These are phyloP conservation scores for Noccaea caerulescens DNA, from an alignment of 345 rosid species.

Conservation along the genomic window DNA sequence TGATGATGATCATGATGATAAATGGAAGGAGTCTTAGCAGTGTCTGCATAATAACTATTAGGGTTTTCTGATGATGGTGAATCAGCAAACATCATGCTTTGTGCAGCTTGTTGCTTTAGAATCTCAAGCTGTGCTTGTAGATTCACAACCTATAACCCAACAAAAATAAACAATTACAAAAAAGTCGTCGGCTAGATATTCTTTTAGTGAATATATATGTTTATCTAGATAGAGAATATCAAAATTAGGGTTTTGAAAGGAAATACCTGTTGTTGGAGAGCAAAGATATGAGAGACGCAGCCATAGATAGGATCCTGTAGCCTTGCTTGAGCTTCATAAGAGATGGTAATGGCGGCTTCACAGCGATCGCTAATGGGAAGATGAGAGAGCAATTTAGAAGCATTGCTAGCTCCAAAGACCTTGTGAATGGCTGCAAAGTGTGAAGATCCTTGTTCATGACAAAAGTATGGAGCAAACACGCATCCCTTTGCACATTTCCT, in stretches of 20 bases:
- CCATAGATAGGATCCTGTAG: conserved; percentile 97
- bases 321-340: conserved; percentile 97
- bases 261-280: conserved; percentile 93
- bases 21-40: conserved; percentile 34
- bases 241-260: conserved; percentile 37
- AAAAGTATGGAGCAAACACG: conserved; percentile 94
- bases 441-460: conserved; percentile 91
- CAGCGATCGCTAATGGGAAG: conserved; percentile 76
- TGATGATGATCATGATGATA: conserved; percentile 39
- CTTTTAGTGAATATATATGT: neutral
- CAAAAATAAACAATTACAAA: conserved; percentile 18
- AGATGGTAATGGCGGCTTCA: conserved; percentile 89
- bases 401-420: conserved; percentile 98
- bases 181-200: neutral
- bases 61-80: conserved; percentile 57
- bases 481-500: conserved; percentile 91
- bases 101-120: conserved; percentile 81
- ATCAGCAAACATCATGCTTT: conserved; percentile 54
- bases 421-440: conserved; percentile 93
- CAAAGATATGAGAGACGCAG: conserved; percentile 91
- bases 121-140: conserved; percentile 84
- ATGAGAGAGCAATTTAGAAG: conserved; percentile 79
- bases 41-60: conserved; percentile 50
- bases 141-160: conserved; percentile 68
- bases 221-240: conserved; percentile 7